A percentile compares a stretch with the other conserved stretches of the same genome.
phyloP scores from a whole-genome alignment of 129 eudicot species.

The Chrysanthemum lavandulifolium region DNA sequence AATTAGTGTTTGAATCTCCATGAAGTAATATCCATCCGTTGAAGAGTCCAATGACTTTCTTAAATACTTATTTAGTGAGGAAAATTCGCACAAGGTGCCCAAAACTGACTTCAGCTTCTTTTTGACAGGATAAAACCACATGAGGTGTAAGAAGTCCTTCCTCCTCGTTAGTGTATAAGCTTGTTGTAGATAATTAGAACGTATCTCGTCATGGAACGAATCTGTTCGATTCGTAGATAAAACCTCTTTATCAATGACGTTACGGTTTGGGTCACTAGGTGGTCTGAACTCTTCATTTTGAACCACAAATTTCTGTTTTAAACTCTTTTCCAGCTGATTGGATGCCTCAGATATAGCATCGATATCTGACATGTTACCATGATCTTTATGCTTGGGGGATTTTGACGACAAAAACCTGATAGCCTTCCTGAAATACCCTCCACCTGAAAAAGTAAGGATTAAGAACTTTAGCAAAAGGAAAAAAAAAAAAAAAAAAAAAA shows the following conservation, averaged over 20 bases:
- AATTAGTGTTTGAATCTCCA: too few species aligned
- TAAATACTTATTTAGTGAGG: too few species aligned
- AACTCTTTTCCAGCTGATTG: neutral
- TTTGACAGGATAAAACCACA: too few species aligned
- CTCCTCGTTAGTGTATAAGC: too few species aligned
- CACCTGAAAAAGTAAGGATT: neutral
- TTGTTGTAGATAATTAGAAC: too few species aligned
- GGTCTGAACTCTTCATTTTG: neutral
- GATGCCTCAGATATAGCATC: neutral
- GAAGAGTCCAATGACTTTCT: too few species aligned
- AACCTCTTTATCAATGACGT: neutral
- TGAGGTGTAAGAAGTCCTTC: too few species aligned
- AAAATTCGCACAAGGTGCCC: too few species aligned
- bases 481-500: too few species aligned
- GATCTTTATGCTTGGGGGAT: neutral
- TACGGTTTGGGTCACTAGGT: constrained; percentile 7
- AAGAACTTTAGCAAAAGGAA: too few species aligned
- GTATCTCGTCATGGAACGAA: neutral
- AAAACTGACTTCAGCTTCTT: too few species aligned
- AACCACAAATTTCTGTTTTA: neutral
- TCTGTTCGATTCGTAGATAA: neutral
- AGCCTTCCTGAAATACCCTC: neutral
- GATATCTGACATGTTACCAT: neutral
- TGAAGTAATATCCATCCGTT: too few species aligned
- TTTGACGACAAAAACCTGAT: neutral